A percentile compares a stretch with the other conserved stretches of the same genome.
Evolutionary conservation across 2,329 filamentous ascomycete genomes (phyloP).

Genomic region (Xylaria sp.): DNA sequence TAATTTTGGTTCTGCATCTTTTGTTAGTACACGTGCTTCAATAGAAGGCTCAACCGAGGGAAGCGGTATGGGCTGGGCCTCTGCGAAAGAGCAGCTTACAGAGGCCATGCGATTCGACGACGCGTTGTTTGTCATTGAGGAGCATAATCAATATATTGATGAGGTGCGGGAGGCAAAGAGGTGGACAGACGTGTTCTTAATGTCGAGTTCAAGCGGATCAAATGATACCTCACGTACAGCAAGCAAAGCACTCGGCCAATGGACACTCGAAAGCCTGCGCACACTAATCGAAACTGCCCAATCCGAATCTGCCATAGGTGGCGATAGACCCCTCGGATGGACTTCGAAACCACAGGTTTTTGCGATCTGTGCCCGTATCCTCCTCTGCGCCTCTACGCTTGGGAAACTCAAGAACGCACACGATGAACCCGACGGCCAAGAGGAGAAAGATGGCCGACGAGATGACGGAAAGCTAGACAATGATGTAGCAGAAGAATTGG

Average conservation of each 20-base stretch:
- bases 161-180: slow-evolving; percentile 72
- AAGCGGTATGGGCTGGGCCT: slow-evolving; percentile 26
- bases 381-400: slow-evolving; percentile 49
- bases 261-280: slow-evolving; percentile 58
- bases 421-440: not conserved
- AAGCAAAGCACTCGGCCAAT: slow-evolving; percentile 45
- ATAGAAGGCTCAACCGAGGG: slow-evolving; percentile 17
- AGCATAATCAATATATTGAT: slow-evolving; percentile 93
- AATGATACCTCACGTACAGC: slow-evolving; percentile 25
- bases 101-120: slow-evolving; percentile 61
- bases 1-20: slow-evolving; percentile 25
- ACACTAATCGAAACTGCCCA: slow-evolving; percentile 45
- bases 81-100: slow-evolving; percentile 48
- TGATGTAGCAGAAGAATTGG: slow-evolving; percentile 30
- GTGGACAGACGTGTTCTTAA: slow-evolving; percentile 65
- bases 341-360: slow-evolving; percentile 72
- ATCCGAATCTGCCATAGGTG: slow-evolving; percentile 21
- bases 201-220: not conserved
- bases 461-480: slow-evolving; percentile 2
- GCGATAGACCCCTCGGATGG: slow-evolving; percentile 76
- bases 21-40: slow-evolving; percentile 16
- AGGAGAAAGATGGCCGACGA: not conserved
- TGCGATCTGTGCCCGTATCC: slow-evolving; percentile 58
- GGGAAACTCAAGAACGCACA: not conserved
- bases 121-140: slow-evolving; percentile 83